Percentiles rank a stretch among this genome's conserved stretches.
Evolutionary conservation across 768 basidiomycete genomes (phyloP).

Genomic region (Boletus pseudo-olivaceus): DNA sequence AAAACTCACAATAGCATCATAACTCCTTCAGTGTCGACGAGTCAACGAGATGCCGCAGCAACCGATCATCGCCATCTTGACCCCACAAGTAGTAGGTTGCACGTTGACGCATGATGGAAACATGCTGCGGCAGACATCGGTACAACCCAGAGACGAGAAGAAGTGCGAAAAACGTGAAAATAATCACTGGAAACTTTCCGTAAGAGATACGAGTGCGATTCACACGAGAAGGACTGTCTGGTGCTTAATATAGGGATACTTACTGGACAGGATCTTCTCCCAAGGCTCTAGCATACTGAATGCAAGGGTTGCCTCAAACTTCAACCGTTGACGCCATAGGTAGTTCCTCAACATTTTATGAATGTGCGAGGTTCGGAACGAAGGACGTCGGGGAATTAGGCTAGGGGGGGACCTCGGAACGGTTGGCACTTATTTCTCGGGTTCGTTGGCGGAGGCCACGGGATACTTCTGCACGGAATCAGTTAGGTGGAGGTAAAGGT

Average conservation of each 20-base stretch:
- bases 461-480: neutral
- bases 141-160: constrained; percentile 50
- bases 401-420: neutral
- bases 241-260: constrained; percentile 25
- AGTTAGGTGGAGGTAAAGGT: neutral
- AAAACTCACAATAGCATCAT: constrained; percentile 18
- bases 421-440: neutral
- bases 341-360: constrained; percentile 30
- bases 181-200: constrained; percentile 34
- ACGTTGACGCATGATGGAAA: constrained; percentile 51
- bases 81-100: constrained; percentile 65
- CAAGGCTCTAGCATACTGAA: constrained; percentile 65
- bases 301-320: constrained; percentile 54
- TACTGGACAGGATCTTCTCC: constrained; percentile 63
- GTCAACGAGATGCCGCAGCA: constrained; percentile 30
- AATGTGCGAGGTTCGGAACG: neutral
- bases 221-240: neutral
- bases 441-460: neutral
- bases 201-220: constrained; percentile 4
- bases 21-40: constrained; percentile 28
- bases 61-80: constrained; percentile 40
- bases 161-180: constrained; percentile 39
- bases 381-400: neutral
- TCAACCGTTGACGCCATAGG: constrained; percentile 30
- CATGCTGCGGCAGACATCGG: constrained; percentile 59